phyloP scores from a whole-genome alignment of 345 rosid genomes.

The Gossypium longicalyx region DNA sequence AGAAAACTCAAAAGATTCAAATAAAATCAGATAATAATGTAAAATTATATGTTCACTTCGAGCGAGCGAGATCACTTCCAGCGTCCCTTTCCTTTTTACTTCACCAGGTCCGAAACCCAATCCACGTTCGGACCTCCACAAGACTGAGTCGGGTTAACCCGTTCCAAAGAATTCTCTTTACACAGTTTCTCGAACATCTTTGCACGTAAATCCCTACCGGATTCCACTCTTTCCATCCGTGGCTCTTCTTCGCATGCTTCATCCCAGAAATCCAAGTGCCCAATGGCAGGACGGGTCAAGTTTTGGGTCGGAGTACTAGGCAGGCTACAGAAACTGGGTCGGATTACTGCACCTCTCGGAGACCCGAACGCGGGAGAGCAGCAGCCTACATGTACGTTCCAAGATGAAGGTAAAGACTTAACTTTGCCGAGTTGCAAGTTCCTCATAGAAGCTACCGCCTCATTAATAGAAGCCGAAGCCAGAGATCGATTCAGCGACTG shows the following conservation, averaged over 20 bases:
- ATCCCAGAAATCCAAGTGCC: conserved; percentile 45
- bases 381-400: conserved; percentile 29
- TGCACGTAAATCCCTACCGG: conserved; percentile 66
- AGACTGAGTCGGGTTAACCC: conserved; percentile 25
- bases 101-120: conserved; percentile 76
- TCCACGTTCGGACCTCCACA: conserved; percentile 50
- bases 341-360: conserved; percentile 48
- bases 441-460: conserved; percentile 52
- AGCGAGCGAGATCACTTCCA: background rate
- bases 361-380: conserved; percentile 45
- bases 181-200: conserved; percentile 68
- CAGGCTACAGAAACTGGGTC: conserved; percentile 54
- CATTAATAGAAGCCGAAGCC: conserved; percentile 46
- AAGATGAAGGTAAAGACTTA: conserved; percentile 40
- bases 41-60: background rate
- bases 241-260: conserved; percentile 54
- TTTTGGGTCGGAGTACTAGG: conserved; percentile 52
- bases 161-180: conserved; percentile 54
- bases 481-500: conserved; percentile 50
- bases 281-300: conserved; percentile 31
- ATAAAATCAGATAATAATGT: background rate
- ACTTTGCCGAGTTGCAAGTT: conserved; percentile 62
- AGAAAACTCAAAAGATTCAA: background rate
- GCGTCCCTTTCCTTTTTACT: conserved; percentile 8
- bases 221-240: conserved; percentile 74